Evolutionary conservation across 768 basidiomycete genomes (phyloP).

Genomic region (Daedaleopsis nitida): DNA sequence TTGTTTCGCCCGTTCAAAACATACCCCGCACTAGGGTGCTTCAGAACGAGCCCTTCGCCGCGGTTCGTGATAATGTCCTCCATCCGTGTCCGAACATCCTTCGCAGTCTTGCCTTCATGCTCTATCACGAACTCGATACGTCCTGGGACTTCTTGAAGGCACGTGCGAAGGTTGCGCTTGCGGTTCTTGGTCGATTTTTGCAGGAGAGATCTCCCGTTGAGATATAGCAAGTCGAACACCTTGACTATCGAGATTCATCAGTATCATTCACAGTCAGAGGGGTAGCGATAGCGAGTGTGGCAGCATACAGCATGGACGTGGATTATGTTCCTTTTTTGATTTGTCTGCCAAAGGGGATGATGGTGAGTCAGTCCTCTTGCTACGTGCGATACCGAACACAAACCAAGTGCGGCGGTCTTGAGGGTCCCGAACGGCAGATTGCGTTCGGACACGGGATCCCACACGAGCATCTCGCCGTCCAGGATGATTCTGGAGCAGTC

Average conservation of each 20-base stretch:
- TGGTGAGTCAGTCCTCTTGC: neutral
- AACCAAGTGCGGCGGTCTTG: slow-evolving; percentile 90
- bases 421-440: slow-evolving; percentile 92
- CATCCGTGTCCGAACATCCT: slow-evolving; percentile 81
- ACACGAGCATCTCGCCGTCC: slow-evolving; percentile 98
- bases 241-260: slow-evolving; percentile 64
- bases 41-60: slow-evolving; percentile 93
- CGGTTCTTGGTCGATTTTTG: slow-evolving; percentile 72
- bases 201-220: slow-evolving; percentile 82
- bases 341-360: slow-evolving; percentile 50
- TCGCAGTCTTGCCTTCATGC: slow-evolving; percentile 72
- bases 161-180: slow-evolving; percentile 73
- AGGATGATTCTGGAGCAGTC: slow-evolving; percentile 70
- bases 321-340: slow-evolving; percentile 66
- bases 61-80: slow-evolving; percentile 80
- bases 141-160: slow-evolving; percentile 70
- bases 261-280: neutral
- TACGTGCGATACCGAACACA: slow-evolving; percentile 7
- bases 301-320: slow-evolving; percentile 86
- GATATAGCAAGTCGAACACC: slow-evolving; percentile 90
- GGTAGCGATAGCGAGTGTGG: neutral
- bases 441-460: slow-evolving; percentile 88
- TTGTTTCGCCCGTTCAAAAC: slow-evolving; percentile 83
- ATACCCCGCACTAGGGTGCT: slow-evolving; percentile 81
- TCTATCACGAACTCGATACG: slow-evolving; percentile 80